Percentiles rank a stretch among this genome's conserved stretches.
phyloP scores from a whole-genome alignment of 129 eudicot genomes.

The Cynara cardunculus region DNA sequence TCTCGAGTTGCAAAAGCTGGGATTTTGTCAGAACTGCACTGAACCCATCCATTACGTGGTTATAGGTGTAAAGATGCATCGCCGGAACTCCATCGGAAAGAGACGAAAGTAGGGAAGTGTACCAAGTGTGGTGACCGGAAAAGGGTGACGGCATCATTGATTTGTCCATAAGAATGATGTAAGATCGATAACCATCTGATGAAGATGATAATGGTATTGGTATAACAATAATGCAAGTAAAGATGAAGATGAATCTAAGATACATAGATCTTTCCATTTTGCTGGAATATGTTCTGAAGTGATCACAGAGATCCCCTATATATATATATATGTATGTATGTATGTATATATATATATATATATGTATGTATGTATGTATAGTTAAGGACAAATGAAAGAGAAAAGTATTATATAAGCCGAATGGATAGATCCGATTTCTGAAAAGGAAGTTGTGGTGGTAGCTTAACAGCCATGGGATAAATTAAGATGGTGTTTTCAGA shows the following conservation, averaged over 20 bases:
- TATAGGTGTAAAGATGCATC: slow-evolving; percentile 45
- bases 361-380: neutral
- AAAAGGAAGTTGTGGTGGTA: neutral
- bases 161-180: slow-evolving; percentile 51
- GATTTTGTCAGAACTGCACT: slow-evolving; percentile 32
- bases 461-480: slow-evolving; percentile 6
- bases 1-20: slow-evolving; percentile 27
- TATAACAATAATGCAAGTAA: slow-evolving; percentile 3
- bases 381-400: neutral
- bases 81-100: slow-evolving; percentile 25
- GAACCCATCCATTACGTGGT: slow-evolving; percentile 43
- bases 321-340: no score
- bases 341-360: neutral
- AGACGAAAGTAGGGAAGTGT: slow-evolving; percentile 41
- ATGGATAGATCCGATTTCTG: slow-evolving; percentile 11
- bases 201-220: slow-evolving; percentile 16
- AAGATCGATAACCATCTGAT: slow-evolving; percentile 27
- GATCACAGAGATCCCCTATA: slow-evolving; percentile 5
- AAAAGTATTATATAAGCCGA: slow-evolving; percentile 11
- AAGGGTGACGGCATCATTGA: slow-evolving; percentile 43
- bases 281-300: slow-evolving; percentile 14
- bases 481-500: neutral
- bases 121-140: slow-evolving; percentile 44
- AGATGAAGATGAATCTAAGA: slow-evolving; percentile 19
- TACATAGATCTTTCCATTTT: slow-evolving; percentile 9